Percentiles rank a stretch among this genome's conserved stretches.
phyloP scores from a whole-genome alignment of 2,329 filamentous ascomycete genomes.

The Diaporthe citrichinensis region DNA sequence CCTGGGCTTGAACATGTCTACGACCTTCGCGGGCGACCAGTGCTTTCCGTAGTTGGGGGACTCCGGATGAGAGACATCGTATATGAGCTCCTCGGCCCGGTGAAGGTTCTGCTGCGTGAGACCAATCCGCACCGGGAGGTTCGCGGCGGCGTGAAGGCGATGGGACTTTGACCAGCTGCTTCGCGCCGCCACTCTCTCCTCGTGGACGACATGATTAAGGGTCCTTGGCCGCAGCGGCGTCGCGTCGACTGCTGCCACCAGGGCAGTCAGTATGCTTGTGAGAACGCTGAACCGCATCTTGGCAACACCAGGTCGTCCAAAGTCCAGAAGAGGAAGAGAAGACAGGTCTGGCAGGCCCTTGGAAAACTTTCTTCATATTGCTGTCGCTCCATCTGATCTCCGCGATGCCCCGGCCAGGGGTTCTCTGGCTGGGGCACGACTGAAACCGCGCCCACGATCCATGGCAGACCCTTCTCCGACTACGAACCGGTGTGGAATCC shows the following conservation, averaged over 20 bases:
- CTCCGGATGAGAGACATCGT: slow-evolving; percentile 59
- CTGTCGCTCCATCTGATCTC: slow-evolving; percentile 31
- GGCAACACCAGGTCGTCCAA: slow-evolving; percentile 35
- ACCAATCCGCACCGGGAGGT: slow-evolving; percentile 58
- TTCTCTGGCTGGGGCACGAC: slow-evolving; percentile 23
- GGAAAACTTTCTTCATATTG: slow-evolving; percentile 36
- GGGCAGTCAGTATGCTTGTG: slow-evolving; percentile 47
- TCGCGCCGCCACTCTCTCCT: slow-evolving; percentile 47
- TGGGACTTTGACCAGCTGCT: slow-evolving; percentile 46
- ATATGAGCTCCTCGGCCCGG: slow-evolving; percentile 58
- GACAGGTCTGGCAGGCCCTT: neutral
- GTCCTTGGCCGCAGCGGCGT: slow-evolving; percentile 41
- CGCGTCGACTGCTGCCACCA: slow-evolving; percentile 49
- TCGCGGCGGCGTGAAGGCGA: slow-evolving; percentile 44
- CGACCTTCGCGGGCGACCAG: slow-evolving; percentile 59
- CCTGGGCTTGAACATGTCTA: slow-evolving; percentile 58
- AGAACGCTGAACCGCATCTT: slow-evolving; percentile 46
- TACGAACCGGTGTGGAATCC: neutral
- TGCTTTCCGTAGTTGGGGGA: slow-evolving; percentile 63
- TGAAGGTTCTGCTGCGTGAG: slow-evolving; percentile 62
- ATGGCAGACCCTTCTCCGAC: slow-evolving; percentile 15
- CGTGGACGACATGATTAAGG: slow-evolving; percentile 50
- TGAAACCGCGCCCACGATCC: slow-evolving; percentile 34
- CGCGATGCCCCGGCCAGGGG: slow-evolving; percentile 15
- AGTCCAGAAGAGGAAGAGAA: slow-evolving; percentile 3